These are phyloP conservation scores for Penicillium digitatum DNA, from an alignment of 2,329 filamentous ascomycete genomes.

Conservation along the genomic window DNA sequence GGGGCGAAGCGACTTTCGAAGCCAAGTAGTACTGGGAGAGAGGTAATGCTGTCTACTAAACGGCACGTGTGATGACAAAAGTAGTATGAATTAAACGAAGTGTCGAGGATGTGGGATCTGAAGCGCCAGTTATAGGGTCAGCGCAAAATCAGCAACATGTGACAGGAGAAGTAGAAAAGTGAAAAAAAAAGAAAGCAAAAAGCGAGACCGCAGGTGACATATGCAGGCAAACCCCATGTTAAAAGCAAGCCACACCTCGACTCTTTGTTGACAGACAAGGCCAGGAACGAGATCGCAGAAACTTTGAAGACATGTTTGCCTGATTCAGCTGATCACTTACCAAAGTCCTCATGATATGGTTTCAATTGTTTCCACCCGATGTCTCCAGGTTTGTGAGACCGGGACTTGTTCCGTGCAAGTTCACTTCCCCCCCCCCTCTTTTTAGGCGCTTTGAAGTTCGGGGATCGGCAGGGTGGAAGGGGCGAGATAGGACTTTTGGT, in stretches of 20 bases:
- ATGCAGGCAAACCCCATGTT: conserved; percentile 18
- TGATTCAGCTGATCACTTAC: conserved; percentile 13
- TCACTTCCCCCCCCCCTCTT: conserved; percentile 16
- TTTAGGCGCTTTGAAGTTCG: conserved; percentile 16
- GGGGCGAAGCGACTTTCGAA: background rate
- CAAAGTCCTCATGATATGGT: conserved; percentile 18
- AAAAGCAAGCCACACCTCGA: conserved; percentile 13
- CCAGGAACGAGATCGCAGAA: conserved; percentile 9
- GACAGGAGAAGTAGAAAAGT: background rate
- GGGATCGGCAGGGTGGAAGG: conserved; percentile 19
- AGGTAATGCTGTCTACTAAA: background rate
- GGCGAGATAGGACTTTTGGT: conserved; percentile 8
- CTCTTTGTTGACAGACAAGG: conserved; percentile 15
- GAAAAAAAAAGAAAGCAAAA: conserved; percentile 17
- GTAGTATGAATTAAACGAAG: conserved; percentile 2
- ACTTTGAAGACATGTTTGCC: conserved; percentile 13
- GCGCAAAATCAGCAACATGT: conserved; percentile 7
- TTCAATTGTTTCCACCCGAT: background rate
- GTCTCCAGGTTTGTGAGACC: conserved; percentile 1
- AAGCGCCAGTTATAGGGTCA: conserved; percentile 11
- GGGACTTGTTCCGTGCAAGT: conserved; percentile 6
- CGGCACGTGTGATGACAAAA: background rate
- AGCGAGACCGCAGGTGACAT: conserved; percentile 21
- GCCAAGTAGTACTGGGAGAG: background rate
- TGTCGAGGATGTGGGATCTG: conserved; percentile 10